Evolutionary conservation across 108 stramenopile species (phyloP), one percentile per base, ranked within the genome.

Genomic region (Parmales sp.): DNA sequence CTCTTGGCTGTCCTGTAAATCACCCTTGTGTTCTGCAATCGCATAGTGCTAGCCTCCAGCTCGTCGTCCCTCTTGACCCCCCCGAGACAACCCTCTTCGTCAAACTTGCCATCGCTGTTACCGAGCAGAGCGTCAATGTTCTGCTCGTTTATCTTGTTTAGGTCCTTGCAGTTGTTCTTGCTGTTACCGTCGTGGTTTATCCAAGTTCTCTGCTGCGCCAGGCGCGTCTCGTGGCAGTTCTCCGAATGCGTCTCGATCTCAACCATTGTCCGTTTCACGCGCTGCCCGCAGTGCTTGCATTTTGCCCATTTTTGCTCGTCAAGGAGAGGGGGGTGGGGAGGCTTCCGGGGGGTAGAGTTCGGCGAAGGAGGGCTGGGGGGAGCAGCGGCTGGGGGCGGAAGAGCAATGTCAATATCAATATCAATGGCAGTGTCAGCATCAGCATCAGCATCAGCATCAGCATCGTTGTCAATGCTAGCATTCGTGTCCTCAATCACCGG

Each of bases 221-320:
- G 13, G 1, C 18, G 13, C 26, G 54, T 60, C 54, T 60, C 54
- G 54, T 60, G 54, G 54, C 54, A 60, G 31, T 60, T 50, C 51
- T 74, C 73, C 26, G 49, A 49, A 49, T 74, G 73, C 31, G 51
- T 41, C 68, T 74, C 73, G 13, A 74, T 74, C 11, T 37, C 69
- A 23, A 63, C 68, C 31, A 74, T 63, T 13, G 48, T 51, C 18
- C 73, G 64, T 34, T 36, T 19, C 31, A 74, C 67, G 1, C 60
- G 31, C 34, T 38, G 38, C 18, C 73, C 73, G 63, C 73, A 74
- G 28, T 38, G 50, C 54, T 69, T 69, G 51, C 73, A 74, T 11
- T 9, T 7, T 11, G 73, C 66, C 45, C 45, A 66, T 36, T 72
- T 72, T n/a, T n/a, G n/a, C n/a, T n/a, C n/a, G n/a, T n/a, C n/a